phyloP scores from a whole-genome alignment of 2,329 filamentous ascomycete genomes.

The Fusarium bactridioides region DNA sequence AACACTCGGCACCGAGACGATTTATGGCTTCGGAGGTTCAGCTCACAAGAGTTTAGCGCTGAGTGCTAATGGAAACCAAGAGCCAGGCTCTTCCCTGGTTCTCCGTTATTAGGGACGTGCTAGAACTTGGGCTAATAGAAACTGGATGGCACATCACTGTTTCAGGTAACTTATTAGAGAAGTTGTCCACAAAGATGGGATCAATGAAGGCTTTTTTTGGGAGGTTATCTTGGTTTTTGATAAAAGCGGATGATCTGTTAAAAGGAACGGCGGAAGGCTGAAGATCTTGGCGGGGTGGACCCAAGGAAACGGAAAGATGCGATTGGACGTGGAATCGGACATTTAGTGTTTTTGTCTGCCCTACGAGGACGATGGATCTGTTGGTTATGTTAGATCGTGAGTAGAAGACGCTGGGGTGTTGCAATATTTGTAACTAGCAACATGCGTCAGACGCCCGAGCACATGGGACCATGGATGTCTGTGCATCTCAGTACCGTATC shows the following conservation, averaged over 20 bases:
- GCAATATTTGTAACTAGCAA: neutral
- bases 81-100: constrained; percentile 19
- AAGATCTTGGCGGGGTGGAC: constrained; percentile 11
- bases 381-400: neutral
- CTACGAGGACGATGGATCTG: neutral
- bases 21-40: constrained; percentile 18
- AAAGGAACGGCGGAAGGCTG: neutral
- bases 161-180: constrained; percentile 24
- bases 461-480: neutral
- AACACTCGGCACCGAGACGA: constrained; percentile 6
- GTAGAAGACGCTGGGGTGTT: neutral
- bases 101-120: neutral
- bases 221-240: constrained; percentile 15
- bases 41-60: constrained; percentile 28
- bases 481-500: neutral
- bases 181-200: neutral
- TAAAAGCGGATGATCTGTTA: neutral
- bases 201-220: constrained; percentile 12
- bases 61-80: constrained; percentile 1
- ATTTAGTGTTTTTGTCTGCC: constrained; percentile 1
- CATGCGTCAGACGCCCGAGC: neutral
- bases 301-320: constrained; percentile 5
- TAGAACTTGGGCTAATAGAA: constrained; percentile 3
- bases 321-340: constrained; percentile 4
- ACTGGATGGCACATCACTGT: constrained; percentile 8